phyloP scores from a whole-genome alignment of 192 early-diverging fungal species.

The Coemansia sp. region DNA sequence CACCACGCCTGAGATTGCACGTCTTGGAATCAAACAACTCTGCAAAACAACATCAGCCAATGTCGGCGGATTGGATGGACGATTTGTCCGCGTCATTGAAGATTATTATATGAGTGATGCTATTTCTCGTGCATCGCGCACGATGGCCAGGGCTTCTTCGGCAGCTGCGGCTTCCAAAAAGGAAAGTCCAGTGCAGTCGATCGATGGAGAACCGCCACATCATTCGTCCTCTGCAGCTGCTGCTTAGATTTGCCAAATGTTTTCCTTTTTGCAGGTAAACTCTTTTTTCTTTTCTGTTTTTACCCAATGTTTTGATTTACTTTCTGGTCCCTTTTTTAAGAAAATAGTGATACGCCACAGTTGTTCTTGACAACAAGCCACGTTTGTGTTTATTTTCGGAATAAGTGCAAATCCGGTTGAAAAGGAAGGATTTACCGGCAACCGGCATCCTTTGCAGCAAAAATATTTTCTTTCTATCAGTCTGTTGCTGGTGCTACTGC shows the following conservation, averaged over 20 bases:
- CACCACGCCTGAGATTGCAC: slow-evolving; percentile 51
- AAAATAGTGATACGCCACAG: neutral
- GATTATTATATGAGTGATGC: slow-evolving; percentile 96
- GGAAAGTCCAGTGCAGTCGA: neutral
- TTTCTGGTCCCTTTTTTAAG: neutral
- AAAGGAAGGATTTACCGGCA: slow-evolving; percentile 4
- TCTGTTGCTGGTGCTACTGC: too few species aligned
- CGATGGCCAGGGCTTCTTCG: slow-evolving; percentile 97
- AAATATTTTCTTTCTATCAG: neutral
- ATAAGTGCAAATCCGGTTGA: neutral
- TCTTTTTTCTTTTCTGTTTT: neutral
- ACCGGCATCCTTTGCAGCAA: neutral
- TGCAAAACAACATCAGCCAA: slow-evolving; percentile 16
- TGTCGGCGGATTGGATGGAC: slow-evolving; percentile 22
- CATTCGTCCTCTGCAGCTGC: neutral
- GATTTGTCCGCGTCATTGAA: slow-evolving; percentile 66
- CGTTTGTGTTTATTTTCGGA: neutral
- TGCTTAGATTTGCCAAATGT: neutral
- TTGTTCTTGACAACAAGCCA: neutral
- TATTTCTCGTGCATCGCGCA: slow-evolving; percentile 86
- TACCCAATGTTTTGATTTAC: neutral
- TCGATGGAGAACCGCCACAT: neutral
- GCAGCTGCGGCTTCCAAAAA: slow-evolving; percentile 39
- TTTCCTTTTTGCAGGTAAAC: neutral
- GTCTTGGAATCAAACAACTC: slow-evolving; percentile 65